Conservation (phyloP, 768 basidiomycete genomes). For the Trametes cinnabarina region DNA sequence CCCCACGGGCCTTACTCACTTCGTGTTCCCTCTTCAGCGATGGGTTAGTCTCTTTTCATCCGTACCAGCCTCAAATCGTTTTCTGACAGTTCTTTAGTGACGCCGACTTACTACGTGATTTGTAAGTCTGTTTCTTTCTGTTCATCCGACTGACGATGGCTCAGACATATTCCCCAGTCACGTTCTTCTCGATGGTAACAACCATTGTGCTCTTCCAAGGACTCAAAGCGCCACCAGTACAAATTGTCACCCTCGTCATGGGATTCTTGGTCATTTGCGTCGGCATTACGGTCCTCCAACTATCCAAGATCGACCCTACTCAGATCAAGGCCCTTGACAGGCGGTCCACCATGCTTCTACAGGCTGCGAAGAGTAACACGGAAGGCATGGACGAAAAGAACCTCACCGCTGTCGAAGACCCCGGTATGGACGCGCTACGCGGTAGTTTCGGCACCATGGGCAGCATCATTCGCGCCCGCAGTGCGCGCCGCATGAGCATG, state of each 20-base stretch:
- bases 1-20: neutral
- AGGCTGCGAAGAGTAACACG: conserved; percentile 74
- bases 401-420: conserved; percentile 70
- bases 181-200: conserved; percentile 81
- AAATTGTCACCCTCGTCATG: conserved; percentile 89
- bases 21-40: conserved; percentile 38
- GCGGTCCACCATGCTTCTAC: conserved; percentile 83
- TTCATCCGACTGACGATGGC: neutral
- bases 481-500: conserved; percentile 36
- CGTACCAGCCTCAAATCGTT: neutral
- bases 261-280: conserved; percentile 89
- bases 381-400: conserved; percentile 68
- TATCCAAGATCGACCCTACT: conserved; percentile 90
- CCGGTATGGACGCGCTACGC: conserved; percentile 88
- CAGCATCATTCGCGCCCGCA: conserved; percentile 78
- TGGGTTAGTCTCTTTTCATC: conserved; percentile 48
- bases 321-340: conserved; percentile 78
- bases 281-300: conserved; percentile 93
- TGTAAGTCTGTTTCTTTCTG: conserved; percentile 44
- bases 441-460: conserved; percentile 91
- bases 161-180: conserved; percentile 46
- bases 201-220: conserved; percentile 90
- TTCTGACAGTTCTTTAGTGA: conserved; percentile 50
- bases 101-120: conserved; percentile 84
- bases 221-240: conserved; percentile 67